Evolutionary conservation across 2,329 filamentous ascomycete genomes (phyloP), one percentile per base, ranked within the genome.

Genomic region (Cyclaneusma minus): DNA sequence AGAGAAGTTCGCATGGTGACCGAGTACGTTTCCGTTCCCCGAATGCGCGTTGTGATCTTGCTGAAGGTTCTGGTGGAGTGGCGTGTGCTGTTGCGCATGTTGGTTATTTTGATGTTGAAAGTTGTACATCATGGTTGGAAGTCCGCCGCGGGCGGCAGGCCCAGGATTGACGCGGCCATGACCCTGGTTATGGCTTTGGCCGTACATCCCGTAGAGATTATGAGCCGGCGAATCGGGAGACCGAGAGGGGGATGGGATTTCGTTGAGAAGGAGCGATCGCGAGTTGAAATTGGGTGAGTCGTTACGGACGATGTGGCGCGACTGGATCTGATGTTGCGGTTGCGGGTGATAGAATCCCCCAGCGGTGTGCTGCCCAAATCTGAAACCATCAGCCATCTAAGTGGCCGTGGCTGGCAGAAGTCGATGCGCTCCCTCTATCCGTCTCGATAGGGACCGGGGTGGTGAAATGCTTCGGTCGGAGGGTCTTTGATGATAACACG

Each of bases 151-250:
- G 36, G 69, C 66, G 35, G 60, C 62, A 15, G 66, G 64, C 35
- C 70, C 70, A 42, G 75, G 77, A 55, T 83, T 84, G 52, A 83
- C 66, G 55, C 80, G 73, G 55, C 67, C 68, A 57, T 74, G 74
- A 49, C 71, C 70, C 55, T 75, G 72, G 48, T 79, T 72, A 30
- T 60, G 55, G 47, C 62, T 63, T 51, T 80, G 73, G 46, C 69
- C 71, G 61, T 76, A 84, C 78, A 84, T 84, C 50, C 63, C 40
- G 47, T 48, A 49, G 21, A 40, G 29, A 22, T 33, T 39, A 24
- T 37, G 43, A n/a, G 38, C 45, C 7, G 47, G 41, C 7, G 42
- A 33, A 26, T 62, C 64, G 22, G 65, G 64, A 23, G 64, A 68
- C 42, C 63, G 60, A 34, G 64, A 61, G 33, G 66, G 65, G 9